phyloP scores from a whole-genome alignment of 495 filamentous ascomycete genomes.

The Pyronema domesticum region DNA sequence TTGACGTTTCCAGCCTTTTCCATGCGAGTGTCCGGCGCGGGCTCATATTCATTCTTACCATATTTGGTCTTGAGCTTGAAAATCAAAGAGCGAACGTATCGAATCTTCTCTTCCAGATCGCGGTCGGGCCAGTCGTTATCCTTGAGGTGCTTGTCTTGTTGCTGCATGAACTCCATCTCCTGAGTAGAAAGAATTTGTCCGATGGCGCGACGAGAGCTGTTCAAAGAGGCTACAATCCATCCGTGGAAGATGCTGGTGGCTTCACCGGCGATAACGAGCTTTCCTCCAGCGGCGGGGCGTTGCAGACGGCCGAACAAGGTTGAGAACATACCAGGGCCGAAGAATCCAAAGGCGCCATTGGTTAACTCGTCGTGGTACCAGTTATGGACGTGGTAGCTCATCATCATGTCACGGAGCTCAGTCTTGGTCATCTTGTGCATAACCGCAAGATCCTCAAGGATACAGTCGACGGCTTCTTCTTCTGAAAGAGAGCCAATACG shows the following conservation, averaged over 20 bases:
- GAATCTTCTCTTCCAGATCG: constrained; percentile 2
- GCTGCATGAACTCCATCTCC: not conserved
- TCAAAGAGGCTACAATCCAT: constrained; percentile 11
- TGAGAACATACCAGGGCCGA: constrained; percentile 7
- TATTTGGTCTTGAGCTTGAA: not conserved
- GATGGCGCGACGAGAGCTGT: constrained; percentile 7
- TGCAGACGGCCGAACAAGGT: constrained; percentile 2
- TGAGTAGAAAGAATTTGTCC: constrained; percentile 2
- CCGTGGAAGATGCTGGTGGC: constrained; percentile 11
- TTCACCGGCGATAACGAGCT: constrained; percentile 9
- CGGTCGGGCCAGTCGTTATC: not conserved
- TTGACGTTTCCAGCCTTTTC: too few relatives aligned
- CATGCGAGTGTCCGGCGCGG: not conserved
- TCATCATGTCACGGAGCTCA: not conserved
- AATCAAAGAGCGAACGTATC: not conserved
- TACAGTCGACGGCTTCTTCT: constrained; percentile 20
- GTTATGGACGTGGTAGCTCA: constrained; percentile 3
- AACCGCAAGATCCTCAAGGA: constrained; percentile 20
- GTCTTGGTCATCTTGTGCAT: not conserved
- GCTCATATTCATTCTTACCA: not conserved
- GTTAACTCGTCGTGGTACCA: constrained; percentile 8
- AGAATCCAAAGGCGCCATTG: constrained; percentile 7
- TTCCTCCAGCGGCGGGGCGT: constrained; percentile 7
- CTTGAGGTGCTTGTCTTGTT: too few relatives aligned
- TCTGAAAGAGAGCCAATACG: constrained; percentile 26